Base-by-base conservation (phyloP, 306 rosid species). In the Medicago lupulina region DNA sequence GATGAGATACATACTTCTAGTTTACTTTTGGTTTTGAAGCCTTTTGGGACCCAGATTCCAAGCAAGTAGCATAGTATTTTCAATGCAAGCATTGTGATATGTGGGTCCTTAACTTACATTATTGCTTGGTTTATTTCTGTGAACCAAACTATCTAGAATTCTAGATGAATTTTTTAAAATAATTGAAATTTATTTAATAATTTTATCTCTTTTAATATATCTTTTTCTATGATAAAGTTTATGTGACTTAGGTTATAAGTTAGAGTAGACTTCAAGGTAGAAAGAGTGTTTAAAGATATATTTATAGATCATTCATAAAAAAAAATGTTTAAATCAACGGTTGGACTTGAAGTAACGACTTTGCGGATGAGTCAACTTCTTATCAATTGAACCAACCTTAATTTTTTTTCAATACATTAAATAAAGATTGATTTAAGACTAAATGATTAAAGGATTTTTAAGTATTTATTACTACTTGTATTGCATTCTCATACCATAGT, bases 11-110 rank as follows among this genome's bases (percentile, higher is more conserved):
- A 82, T 66, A 23, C 40, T 71, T 71, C 49, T 70, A 10, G 60
- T 46, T 59, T 23, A 72, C 82, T 77, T 77, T 76, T 76, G 41
- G 75, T 40, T 76, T 71, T 82, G 51, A 81, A 76, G 31, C 19
- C 70, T 1, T 81, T 23, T 46, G 67, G 75, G 79, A 39, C 76
- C 79, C 60, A 64, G 68, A 67, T 50, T 34, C 25, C 17, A 44
- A 19, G 57, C 84, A 70, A 61, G 61, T 60, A 14, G 81, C 54
- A 21, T 61, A 15, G 46, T 9, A 43, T 51, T 71, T 76, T 64
- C 39, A 76, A 63, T 81, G 59, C 19, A n/a, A 31, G 23, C 17
- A 14, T n/a, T 70, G 28, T 64, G 58, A 82, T 71, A 65, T 1
- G 71, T 71, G 67, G 85, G 85, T 65, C 79, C 75, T 21, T 43